These are phyloP conservation scores for Fallopia convolvulus DNA, from an alignment of 148 eudicot species.

Conservation along the genomic window DNA sequence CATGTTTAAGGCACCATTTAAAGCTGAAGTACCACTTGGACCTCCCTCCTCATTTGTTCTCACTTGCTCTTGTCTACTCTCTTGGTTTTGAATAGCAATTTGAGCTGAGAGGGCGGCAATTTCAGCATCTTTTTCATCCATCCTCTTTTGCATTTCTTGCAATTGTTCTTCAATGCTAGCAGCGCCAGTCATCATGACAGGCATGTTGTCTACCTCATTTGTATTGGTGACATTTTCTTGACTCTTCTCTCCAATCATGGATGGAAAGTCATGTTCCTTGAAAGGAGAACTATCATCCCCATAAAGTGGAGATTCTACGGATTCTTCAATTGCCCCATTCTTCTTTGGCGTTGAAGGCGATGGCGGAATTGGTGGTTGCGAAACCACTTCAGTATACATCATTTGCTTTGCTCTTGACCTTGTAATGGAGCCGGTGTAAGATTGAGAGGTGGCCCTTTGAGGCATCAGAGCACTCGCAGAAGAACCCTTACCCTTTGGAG, in stretches of 20 bases:
- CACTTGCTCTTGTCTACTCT: background rate
- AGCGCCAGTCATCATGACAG: background rate
- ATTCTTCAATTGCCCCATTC: background rate
- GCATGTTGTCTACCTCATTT: background rate
- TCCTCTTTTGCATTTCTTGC: background rate
- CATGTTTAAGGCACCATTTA: background rate
- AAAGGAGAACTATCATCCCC: background rate
- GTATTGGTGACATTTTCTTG: too few relatives aligned
- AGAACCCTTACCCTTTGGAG: background rate
- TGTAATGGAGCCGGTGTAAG: background rate
- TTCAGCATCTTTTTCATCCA: background rate
- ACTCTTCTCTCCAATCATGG: background rate
- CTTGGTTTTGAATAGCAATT: background rate
- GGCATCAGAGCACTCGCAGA: background rate
- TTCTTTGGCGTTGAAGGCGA: background rate
- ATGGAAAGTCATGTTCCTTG: background rate
- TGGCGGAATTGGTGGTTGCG: background rate
- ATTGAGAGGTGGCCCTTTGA: background rate
- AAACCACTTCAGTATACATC: background rate
- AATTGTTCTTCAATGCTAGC: background rate
- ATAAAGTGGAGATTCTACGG: background rate
- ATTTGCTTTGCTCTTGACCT: background rate
- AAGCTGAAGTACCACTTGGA: background rate
- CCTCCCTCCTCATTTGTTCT: background rate
- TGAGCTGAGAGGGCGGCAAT: background rate